Evolutionary conservation across 1,139 yeast species (phyloP).

Genomic region (Protomyces macrosporus): DNA sequence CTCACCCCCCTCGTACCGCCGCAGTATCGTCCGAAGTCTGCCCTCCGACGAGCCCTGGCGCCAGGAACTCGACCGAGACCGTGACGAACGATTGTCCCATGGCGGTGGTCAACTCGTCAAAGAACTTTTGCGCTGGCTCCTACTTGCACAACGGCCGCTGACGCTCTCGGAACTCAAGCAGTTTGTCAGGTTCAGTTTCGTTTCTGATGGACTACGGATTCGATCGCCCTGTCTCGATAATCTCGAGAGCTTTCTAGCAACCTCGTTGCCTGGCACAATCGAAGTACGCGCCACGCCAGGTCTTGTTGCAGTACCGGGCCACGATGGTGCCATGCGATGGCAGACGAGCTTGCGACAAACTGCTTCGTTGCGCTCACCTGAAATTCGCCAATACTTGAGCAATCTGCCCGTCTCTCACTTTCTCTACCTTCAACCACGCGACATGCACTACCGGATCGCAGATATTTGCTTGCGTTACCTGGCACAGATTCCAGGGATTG

Average conservation of each 20-base stretch:
- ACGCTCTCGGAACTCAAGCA: constrained; percentile 9
- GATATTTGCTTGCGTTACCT: constrained; percentile 7
- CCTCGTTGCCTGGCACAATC: background rate
- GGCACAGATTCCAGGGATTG: background rate
- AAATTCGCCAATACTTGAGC: background rate
- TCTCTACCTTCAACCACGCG: constrained; percentile 1
- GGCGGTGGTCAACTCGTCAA: background rate
- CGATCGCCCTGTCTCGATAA: background rate
- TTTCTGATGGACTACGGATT: background rate
- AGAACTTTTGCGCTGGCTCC: constrained; percentile 2
- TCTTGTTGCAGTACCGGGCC: background rate
- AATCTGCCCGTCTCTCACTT: background rate
- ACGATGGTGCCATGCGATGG: constrained; percentile 2
- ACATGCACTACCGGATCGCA: constrained; percentile 1
- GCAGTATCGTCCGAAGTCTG: background rate
- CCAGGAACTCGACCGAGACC: background rate
- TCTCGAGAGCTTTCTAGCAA: background rate
- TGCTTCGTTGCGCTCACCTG: background rate
- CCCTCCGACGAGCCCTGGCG: background rate
- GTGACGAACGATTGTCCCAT: background rate
- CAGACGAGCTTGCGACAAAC: background rate
- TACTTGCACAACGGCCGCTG: constrained; percentile 1
- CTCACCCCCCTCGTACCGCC: background rate
- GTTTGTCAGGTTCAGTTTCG: background rate
- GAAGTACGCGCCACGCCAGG: background rate